These are phyloP conservation scores for Phytophthora hibernalis DNA, from an alignment of 352 stramenopile genomes.

Conservation along the genomic window DNA sequence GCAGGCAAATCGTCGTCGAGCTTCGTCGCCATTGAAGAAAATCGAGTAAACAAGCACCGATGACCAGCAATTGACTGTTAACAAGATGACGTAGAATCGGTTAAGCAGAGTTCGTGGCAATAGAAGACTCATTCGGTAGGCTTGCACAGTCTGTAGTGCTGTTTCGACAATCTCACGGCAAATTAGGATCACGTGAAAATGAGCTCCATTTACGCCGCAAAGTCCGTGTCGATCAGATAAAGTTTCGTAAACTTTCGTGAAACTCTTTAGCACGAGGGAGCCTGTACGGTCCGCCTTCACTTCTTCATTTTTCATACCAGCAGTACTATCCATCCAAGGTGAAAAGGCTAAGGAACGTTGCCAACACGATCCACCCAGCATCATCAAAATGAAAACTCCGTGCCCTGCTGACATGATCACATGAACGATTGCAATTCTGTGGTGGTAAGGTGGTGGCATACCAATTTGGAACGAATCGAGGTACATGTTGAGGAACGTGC, in stretches of 20 bases:
- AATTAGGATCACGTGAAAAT: slow-evolving; percentile 19
- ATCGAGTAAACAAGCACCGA: slow-evolving; percentile 23
- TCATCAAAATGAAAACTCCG: slow-evolving; percentile 21
- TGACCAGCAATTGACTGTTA: slow-evolving; percentile 40
- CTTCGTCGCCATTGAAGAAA: slow-evolving; percentile 27
- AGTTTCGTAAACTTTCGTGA: slow-evolving; percentile 16
- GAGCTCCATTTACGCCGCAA: slow-evolving; percentile 20
- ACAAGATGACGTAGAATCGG: slow-evolving; percentile 37
- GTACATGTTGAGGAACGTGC: slow-evolving; percentile 21
- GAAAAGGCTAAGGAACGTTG: slow-evolving; percentile 24
- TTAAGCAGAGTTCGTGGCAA: slow-evolving; percentile 38
- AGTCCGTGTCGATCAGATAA: slow-evolving; percentile 17
- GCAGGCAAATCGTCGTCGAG: slow-evolving; percentile 20
- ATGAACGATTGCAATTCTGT: slow-evolving; percentile 27
- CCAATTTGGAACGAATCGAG: slow-evolving; percentile 27
- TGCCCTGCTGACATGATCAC: slow-evolving; percentile 31
- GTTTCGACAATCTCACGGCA: slow-evolving; percentile 33
- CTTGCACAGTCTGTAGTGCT: slow-evolving; percentile 30
- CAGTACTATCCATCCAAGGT: slow-evolving; percentile 3
- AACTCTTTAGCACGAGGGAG: slow-evolving; percentile 16
- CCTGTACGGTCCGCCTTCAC: slow-evolving; percentile 2
- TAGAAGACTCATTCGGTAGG: slow-evolving; percentile 37
- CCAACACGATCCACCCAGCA: slow-evolving; percentile 6
- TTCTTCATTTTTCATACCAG: background rate
- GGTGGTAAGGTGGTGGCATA: slow-evolving; percentile 26